Evolutionary conservation across 2,329 filamentous ascomycete genomes (phyloP).

Genomic region (Hypoxylon sp.): DNA sequence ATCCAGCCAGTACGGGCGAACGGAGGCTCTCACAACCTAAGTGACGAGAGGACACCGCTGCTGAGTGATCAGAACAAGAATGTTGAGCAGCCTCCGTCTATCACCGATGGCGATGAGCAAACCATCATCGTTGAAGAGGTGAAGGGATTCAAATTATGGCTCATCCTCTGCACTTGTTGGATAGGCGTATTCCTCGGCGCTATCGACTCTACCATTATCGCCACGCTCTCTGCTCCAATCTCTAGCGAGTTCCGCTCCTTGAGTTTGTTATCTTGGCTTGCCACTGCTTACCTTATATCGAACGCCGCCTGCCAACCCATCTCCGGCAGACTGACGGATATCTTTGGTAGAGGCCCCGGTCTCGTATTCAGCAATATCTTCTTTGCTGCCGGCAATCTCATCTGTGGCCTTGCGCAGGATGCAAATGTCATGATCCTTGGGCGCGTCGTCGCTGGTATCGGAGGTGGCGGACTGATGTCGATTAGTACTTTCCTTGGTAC

Average conservation of each 20-base stretch:
- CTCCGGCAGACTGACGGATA: slow-evolving; percentile 88
- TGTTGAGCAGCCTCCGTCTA: slow-evolving; percentile 34
- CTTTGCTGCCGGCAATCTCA: slow-evolving; percentile 84
- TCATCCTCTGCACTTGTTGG: slow-evolving; percentile 71
- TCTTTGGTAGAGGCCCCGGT: slow-evolving; percentile 84
- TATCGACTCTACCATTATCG: slow-evolving; percentile 85
- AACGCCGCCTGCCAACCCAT: slow-evolving; percentile 90
- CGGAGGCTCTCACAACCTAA: slow-evolving; percentile 18
- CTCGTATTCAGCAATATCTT: slow-evolving; percentile 84
- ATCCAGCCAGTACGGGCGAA: slow-evolving; percentile 17
- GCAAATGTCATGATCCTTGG: slow-evolving; percentile 81
- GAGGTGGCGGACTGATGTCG: slow-evolving; percentile 83
- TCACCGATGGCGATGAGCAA: slow-evolving; percentile 60
- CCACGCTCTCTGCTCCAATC: slow-evolving; percentile 87
- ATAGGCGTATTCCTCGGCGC: slow-evolving; percentile 75
- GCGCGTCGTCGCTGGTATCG: slow-evolving; percentile 84
- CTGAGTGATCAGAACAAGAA: slow-evolving; percentile 40
- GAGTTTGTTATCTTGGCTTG: slow-evolving; percentile 87
- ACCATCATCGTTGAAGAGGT: slow-evolving; percentile 65
- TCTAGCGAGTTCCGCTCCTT: slow-evolving; percentile 86
- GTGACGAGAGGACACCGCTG: slow-evolving; percentile 49
- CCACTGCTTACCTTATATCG: slow-evolving; percentile 88
- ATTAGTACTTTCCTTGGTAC: slow-evolving; percentile 80
- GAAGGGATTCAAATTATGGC: slow-evolving; percentile 63
- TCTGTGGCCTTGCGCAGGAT: slow-evolving; percentile 80